Evolutionary conservation across 2,329 filamentous ascomycete species (phyloP).

Genomic region (Diaporthe caulivora): DNA sequence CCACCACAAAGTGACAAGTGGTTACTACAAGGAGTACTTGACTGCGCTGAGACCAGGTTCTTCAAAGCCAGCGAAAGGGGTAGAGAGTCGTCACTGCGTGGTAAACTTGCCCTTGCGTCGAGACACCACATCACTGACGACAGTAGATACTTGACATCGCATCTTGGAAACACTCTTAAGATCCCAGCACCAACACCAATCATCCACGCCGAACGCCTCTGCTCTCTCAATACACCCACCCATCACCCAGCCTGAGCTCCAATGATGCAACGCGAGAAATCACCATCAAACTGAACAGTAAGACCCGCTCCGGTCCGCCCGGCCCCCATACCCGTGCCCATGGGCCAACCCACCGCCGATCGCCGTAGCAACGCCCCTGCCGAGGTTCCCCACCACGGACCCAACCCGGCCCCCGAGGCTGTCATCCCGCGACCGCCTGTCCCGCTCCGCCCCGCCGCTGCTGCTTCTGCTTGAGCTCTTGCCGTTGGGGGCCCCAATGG

Average conservation of each 20-base stretch:
- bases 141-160: no score
- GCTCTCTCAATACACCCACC: neutral
- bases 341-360: slow-evolving; percentile 13
- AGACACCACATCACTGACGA: neutral
- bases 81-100: neutral
- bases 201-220: neutral
- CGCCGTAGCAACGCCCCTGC: neutral
- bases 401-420: slow-evolving; percentile 3
- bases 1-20: no score
- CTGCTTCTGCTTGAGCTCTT: neutral
- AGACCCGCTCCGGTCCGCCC: neutral
- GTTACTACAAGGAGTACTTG: neutral
- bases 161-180: no score
- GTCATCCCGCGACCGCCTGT: neutral
- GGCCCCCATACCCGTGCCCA: slow-evolving; percentile 9
- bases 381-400: slow-evolving; percentile 18
- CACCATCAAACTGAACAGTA: neutral
- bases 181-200: neutral
- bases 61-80: neutral
- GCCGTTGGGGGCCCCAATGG: neutral
- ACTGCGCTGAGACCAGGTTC: neutral
- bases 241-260: neutral
- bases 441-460: no score
- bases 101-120: neutral
- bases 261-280: neutral